Percentiles rank a stretch among this genome's conserved stretches.
Conservation (phyloP, 2,329 filamentous ascomycete species). For the Trichoderma afroharzianum region DNA sequence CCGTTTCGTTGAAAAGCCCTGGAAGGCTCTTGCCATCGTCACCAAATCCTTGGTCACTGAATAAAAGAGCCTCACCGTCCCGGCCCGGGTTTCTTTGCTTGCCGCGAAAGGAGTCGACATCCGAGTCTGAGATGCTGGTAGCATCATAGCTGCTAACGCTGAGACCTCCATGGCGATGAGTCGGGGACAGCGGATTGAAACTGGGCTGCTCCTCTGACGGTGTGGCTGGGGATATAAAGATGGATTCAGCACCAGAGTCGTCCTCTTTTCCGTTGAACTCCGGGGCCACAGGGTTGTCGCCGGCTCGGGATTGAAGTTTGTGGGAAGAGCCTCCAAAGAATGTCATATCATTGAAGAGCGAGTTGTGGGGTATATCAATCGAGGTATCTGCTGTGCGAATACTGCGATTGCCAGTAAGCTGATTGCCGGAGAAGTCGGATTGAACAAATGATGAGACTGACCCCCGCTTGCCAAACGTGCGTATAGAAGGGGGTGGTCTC, state of each 20-base stretch:
- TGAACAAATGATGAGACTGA: slow-evolving; percentile 10
- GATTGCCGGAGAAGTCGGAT: slow-evolving; percentile 11
- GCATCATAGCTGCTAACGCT: slow-evolving; percentile 16
- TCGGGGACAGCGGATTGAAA: neutral
- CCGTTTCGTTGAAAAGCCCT: slow-evolving; percentile 22
- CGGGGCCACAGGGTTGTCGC: slow-evolving; percentile 10
- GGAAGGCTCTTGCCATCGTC: slow-evolving; percentile 32
- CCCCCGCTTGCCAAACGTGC: slow-evolving; percentile 8
- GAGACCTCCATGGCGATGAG: neutral
- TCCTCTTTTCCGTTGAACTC: neutral
- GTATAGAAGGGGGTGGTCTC: neutral
- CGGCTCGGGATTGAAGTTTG: slow-evolving; percentile 7
- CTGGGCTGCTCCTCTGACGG: neutral
- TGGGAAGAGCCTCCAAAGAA: slow-evolving; percentile 9
- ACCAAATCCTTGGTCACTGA: slow-evolving; percentile 35
- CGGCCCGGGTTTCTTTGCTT: slow-evolving; percentile 20
- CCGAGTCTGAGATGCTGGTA: slow-evolving; percentile 21
- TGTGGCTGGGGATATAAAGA: slow-evolving; percentile 16
- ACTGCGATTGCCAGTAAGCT: slow-evolving; percentile 7
- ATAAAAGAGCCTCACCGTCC: slow-evolving; percentile 37
- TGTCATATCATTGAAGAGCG: slow-evolving; percentile 5
- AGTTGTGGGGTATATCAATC: slow-evolving; percentile 13
- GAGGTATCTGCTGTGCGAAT: slow-evolving; percentile 16
- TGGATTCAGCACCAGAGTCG: slow-evolving; percentile 16
- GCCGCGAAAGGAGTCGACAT: slow-evolving; percentile 34